A percentile compares a stretch with the other conserved stretches of the same genome.
These are phyloP conservation scores for Cordyceps cateniannulata DNA, from an alignment of 2,329 filamentous ascomycete species.

Conservation along the genomic window DNA sequence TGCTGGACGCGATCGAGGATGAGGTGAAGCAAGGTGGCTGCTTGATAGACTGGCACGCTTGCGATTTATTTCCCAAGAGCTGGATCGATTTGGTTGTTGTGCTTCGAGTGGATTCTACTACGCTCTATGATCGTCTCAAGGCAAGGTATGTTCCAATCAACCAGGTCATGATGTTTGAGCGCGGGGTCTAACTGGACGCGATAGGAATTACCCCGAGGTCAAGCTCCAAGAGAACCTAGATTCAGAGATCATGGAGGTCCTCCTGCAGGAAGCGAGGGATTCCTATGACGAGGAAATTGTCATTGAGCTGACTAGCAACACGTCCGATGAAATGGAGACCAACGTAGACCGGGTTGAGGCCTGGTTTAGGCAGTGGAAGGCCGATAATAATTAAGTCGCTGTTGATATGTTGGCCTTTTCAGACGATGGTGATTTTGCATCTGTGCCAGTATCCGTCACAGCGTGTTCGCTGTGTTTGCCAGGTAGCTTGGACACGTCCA, in stretches of 20 bases:
- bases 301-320: constrained; percentile 79
- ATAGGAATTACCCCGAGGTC: constrained; percentile 69
- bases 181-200: not conserved
- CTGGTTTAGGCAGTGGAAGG: constrained; percentile 81
- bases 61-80: constrained; percentile 85
- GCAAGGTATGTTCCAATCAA: constrained; percentile 47
- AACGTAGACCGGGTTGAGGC: constrained; percentile 78
- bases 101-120: constrained; percentile 69
- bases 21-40: constrained; percentile 72
- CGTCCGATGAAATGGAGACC: constrained; percentile 74
- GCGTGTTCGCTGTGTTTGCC: too few relatives aligned
- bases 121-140: constrained; percentile 77
- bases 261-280: constrained; percentile 84
- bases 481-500: too few relatives aligned
- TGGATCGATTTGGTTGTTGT: constrained; percentile 97
- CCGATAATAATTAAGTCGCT: constrained; percentile 37
- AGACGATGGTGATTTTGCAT: not conserved
- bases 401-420: too few relatives aligned
- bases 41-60: constrained; percentile 97
- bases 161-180: not conserved
- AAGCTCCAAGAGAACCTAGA: constrained; percentile 97
- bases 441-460: too few relatives aligned
- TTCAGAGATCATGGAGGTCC: constrained; percentile 93
- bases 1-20: constrained; percentile 84
- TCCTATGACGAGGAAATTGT: constrained; percentile 82